These are phyloP conservation scores for Venturia asperata DNA, from an alignment of 2,329 filamentous ascomycete species.

Conservation along the genomic window DNA sequence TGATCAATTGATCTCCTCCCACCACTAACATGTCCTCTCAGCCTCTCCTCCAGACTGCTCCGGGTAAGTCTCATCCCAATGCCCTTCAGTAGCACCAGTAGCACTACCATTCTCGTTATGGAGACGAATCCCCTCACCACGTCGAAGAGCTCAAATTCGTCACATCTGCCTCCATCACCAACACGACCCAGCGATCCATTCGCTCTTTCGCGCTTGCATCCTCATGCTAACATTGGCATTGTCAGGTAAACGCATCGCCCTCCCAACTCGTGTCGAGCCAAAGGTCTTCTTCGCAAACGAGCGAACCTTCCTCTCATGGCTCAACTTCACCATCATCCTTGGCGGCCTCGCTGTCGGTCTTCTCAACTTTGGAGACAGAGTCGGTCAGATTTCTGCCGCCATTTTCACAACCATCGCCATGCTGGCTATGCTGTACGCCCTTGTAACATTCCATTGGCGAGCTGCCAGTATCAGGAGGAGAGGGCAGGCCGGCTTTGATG, in stretches of 20 bases:
- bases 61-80: conserved; percentile 52
- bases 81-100: not conserved
- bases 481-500: conserved; percentile 93
- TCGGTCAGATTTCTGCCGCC: conserved; percentile 88
- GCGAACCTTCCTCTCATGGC: conserved; percentile 97
- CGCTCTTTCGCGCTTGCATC: not conserved
- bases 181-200: not conserved
- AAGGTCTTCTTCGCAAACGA: conserved; percentile 99
- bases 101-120: not conserved
- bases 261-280: conserved; percentile 94
- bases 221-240: not conserved
- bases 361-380: conserved; percentile 92
- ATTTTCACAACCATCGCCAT: conserved; percentile 93
- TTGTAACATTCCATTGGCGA: conserved; percentile 95
- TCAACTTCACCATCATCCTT: conserved; percentile 98
- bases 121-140: not conserved
- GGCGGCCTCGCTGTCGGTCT: conserved; percentile 94
- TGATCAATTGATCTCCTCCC: not conserved
- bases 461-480: conserved; percentile 85
- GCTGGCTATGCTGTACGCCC: conserved; percentile 88
- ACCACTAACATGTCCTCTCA: conserved; percentile 72
- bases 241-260: conserved; percentile 92
- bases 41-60: conserved; percentile 88
- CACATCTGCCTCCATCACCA: not conserved
- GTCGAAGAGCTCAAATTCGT: not conserved